Base-by-base conservation (phyloP, 331 rosid species). In the Quercus tomentella region DNA sequence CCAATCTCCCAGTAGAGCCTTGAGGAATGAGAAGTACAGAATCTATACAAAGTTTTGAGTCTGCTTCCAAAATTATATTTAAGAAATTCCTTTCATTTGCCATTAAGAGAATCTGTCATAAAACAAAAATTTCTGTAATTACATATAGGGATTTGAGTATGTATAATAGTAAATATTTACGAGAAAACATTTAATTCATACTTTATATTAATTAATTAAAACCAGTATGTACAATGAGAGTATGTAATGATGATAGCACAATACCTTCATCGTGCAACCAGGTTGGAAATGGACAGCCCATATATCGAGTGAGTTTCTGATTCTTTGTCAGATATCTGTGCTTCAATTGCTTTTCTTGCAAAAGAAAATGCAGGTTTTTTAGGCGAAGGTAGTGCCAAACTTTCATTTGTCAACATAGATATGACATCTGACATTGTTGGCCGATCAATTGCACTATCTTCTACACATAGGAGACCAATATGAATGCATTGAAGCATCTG, bases 401-500 rank as follows among this genome's bases (percentile, higher is more conserved):
- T 33, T 62, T 67, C 26, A 33, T 62, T 73, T 62, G 68, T 21
- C 10, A 79, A 52, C 74, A 79, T 33, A 9, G 68, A 62, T 10
- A 23, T 15, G 65, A 72, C 16, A 10, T 79, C 58, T 15, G 65
- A 18, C 74, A 73, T 79, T 14, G 66, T 72, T 2, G 78, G 82
- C 1, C 74, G n/a, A 30, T 79, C 61, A 62, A n/a, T 1, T 33
- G 73, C 26, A 4, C 43, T 2, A 49, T 81, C 80, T 6, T 81
- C 58, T 2, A 70, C 84, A 1, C 82, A 62, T 33, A 73, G 30
- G 7, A 82, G 69, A 54, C 81, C 81, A 76, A 33, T 49, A 17
- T 82, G 85, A n/a, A 82, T 57, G 65, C 82, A 82, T 72, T 55
- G 73, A 33, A 54, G 7, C 11, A 77, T 75, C 37, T 82, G 75